phyloP scores from a whole-genome alignment of 345 rosid species.

The Clarkia xantiana region DNA sequence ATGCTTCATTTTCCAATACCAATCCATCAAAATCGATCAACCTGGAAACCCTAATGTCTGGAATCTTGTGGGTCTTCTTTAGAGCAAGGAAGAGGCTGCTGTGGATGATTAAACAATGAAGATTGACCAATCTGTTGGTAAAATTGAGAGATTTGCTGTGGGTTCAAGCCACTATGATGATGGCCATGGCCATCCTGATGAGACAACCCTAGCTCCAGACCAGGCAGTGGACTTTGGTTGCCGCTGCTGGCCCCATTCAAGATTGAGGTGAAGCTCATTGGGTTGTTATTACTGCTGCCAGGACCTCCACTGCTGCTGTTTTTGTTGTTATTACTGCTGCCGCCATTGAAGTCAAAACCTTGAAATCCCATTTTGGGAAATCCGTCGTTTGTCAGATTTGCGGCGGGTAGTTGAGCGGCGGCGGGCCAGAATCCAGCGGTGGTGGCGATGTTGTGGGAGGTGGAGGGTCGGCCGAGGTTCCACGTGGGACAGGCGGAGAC shows the following conservation, averaged over 20 bases:
- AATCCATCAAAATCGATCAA: neutral
- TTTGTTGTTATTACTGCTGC: conserved; percentile 14
- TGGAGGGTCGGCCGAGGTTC: conserved; percentile 14
- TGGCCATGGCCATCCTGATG: conserved; percentile 13
- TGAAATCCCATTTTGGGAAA: conserved; percentile 15
- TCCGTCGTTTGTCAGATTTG: conserved; percentile 14
- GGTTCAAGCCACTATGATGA: conserved; percentile 7
- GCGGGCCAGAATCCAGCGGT: conserved; percentile 21
- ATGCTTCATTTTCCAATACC: no score
- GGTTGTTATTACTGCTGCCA: conserved; percentile 18
- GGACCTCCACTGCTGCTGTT: conserved; percentile 23
- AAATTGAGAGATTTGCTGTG: conserved; percentile 11
- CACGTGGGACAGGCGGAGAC: conserved; percentile 14
- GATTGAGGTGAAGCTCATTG: conserved; percentile 25
- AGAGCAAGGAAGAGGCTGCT: conserved; percentile 11
- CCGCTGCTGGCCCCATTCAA: conserved; percentile 10
- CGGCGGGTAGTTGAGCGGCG: neutral
- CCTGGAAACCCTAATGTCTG: conserved; percentile 1
- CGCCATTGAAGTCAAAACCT: neutral
- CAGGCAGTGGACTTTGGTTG: conserved; percentile 19
- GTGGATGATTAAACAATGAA: conserved; percentile 16
- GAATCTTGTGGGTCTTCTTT: conserved; percentile 29
- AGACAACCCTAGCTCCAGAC: conserved; percentile 31
- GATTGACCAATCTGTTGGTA: conserved; percentile 35
- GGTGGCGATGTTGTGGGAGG: conserved; percentile 20